Percentiles rank a stretch among this genome's conserved stretches.
Conservation (phyloP, 1,284 basidiomycete genomes). For the Fistulinella cinereoalba region DNA sequence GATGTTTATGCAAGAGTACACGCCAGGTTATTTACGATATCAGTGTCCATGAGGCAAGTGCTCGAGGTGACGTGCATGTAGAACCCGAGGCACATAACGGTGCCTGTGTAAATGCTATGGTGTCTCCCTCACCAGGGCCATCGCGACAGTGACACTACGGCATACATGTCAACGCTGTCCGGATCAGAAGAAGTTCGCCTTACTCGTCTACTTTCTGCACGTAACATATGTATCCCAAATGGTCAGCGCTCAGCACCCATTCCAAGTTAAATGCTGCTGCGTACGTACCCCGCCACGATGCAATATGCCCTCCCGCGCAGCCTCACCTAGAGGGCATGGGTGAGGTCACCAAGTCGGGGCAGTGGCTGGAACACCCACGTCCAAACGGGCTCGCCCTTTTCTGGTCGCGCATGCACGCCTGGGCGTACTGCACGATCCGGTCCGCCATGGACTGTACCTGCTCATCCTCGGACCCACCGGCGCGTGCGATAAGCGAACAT, state of each 20-base stretch:
- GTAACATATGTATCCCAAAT: neutral
- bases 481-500: conserved; percentile 59
- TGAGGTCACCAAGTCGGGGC: conserved; percentile 2
- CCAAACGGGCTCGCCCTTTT: conserved; percentile 68
- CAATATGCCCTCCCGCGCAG: conserved; percentile 58
- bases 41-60: too few relatives aligned
- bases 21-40: too few relatives aligned
- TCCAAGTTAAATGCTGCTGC: neutral
- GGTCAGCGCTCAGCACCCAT: neutral
- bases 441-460: conserved; percentile 71
- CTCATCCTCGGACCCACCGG: conserved; percentile 51
- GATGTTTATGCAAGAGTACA: too few relatives aligned
- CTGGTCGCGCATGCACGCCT: conserved; percentile 63
- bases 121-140: conserved; percentile 42
- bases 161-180: conserved; percentile 21
- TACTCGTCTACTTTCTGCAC: conserved; percentile 63
- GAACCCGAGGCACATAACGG: too few relatives aligned
- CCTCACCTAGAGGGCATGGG: conserved; percentile 43
- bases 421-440: conserved; percentile 66
- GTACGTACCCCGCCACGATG: conserved; percentile 64
- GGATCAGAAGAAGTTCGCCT: conserved; percentile 31
- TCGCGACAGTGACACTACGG: conserved; percentile 48
- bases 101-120: conserved; percentile 3
- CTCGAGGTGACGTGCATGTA: too few relatives aligned
- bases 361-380: conserved; percentile 40